phyloP scores from a whole-genome alignment of 2,329 filamentous ascomycete genomes.

The Bipolaris zeicola region DNA sequence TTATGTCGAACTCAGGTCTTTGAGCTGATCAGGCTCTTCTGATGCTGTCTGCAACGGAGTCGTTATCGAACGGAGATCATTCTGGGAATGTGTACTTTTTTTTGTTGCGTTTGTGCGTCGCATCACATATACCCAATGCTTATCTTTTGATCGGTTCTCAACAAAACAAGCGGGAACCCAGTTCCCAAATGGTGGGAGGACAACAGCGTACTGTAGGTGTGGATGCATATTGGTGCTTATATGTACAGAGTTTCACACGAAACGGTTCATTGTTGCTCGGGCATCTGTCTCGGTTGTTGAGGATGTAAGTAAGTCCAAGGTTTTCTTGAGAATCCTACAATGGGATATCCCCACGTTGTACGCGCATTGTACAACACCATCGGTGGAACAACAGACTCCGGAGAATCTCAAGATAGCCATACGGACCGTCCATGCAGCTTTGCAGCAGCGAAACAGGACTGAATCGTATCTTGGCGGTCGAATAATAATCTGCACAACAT shows the following conservation, averaged over 20 bases:
- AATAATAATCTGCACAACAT: conserved; percentile 10
- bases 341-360: not conserved
- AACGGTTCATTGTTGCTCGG: not conserved
- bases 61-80: not conserved
- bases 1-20: conserved; percentile 6
- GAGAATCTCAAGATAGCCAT: not conserved
- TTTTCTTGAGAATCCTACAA: not conserved
- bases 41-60: not conserved
- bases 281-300: not conserved
- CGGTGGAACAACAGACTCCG: not conserved
- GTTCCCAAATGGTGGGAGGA: not conserved
- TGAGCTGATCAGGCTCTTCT: conserved; percentile 1
- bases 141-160: not conserved
- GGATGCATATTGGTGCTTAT: not conserved
- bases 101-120: conserved; percentile 1
- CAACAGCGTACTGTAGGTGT: not conserved
- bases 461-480: not conserved
- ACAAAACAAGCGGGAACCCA: not conserved
- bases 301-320: not conserved
- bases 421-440: not conserved
- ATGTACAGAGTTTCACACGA: not conserved
- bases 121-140: conserved; percentile 2
- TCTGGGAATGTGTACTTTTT: not conserved
- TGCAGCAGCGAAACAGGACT: not conserved
- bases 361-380: not conserved